These are phyloP conservation scores for Plasmodium billcollinsi DNA, from an alignment of 169 alveolate genomes.

Conservation along the genomic window DNA sequence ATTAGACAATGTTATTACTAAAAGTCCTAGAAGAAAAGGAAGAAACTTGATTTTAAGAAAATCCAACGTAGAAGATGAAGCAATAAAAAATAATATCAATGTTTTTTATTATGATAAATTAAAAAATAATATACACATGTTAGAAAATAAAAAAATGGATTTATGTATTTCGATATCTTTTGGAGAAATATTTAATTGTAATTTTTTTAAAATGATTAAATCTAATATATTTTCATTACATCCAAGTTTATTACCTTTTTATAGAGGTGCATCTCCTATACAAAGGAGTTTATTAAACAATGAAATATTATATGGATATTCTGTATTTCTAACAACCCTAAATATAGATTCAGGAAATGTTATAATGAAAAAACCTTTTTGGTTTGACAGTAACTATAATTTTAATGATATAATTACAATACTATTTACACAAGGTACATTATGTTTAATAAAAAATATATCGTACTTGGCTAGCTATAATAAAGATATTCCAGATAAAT, in stretches of 20 bases:
- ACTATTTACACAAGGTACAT: slow-evolving; percentile 44
- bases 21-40: slow-evolving; percentile 59
- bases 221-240: slow-evolving; percentile 60
- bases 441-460: slow-evolving; percentile 38
- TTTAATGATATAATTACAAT: slow-evolving; percentile 69
- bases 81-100: slow-evolving; percentile 24
- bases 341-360: slow-evolving; percentile 31
- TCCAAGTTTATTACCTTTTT: slow-evolving; percentile 67
- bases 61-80: slow-evolving; percentile 57
- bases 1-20: slow-evolving; percentile 44
- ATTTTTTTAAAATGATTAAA: slow-evolving; percentile 39
- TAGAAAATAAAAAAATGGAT: slow-evolving; percentile 45
- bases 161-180: slow-evolving; percentile 52
- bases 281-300: slow-evolving; percentile 75
- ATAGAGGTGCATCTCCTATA: slow-evolving; percentile 69
- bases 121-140: slow-evolving; percentile 39
- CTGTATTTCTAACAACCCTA: slow-evolving; percentile 47
- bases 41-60: slow-evolving; percentile 28
- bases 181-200: slow-evolving; percentile 63
- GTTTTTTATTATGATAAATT: slow-evolving; percentile 62
- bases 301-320: slow-evolving; percentile 48
- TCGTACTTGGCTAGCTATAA: slow-evolving; percentile 26
- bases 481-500: no score
- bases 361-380: slow-evolving; percentile 36
- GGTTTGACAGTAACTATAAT: slow-evolving; percentile 27